A percentile compares a stretch with the other conserved stretches of the same genome.
These are phyloP conservation scores for Pouteria glomerata DNA, from an alignment of 148 eudicot genomes.

Conservation along the genomic window DNA sequence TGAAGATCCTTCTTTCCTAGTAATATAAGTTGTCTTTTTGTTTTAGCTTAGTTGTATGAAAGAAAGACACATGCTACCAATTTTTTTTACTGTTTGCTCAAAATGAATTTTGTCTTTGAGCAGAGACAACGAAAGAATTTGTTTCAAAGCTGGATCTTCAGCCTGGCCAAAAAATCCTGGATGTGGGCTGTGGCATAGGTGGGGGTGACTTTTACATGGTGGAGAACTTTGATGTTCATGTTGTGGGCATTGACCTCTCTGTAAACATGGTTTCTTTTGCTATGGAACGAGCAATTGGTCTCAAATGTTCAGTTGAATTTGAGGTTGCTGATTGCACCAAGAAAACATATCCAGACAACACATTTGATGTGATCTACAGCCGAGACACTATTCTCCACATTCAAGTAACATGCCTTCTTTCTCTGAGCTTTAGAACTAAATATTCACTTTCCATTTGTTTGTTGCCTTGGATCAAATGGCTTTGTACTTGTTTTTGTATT, in stretches of 20 bases:
- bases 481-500: neutral
- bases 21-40: neutral
- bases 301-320: constrained; percentile 81
- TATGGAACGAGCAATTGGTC: constrained; percentile 88
- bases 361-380: constrained; percentile 93
- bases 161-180: constrained; percentile 93
- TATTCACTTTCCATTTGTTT: neutral
- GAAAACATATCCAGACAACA: constrained; percentile 69
- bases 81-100: neutral
- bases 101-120: constrained; percentile 6
- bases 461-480: neutral
- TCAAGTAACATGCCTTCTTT: constrained; percentile 47
- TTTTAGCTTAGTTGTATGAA: neutral
- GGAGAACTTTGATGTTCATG: constrained; percentile 79
- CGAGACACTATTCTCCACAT: constrained; percentile 99
- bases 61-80: neutral
- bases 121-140: constrained; percentile 97
- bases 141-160: constrained; percentile 72
- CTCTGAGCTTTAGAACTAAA: neutral
- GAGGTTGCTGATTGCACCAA: constrained; percentile 98
- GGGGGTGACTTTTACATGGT: constrained; percentile 99
- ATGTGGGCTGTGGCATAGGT: constrained; percentile 98
- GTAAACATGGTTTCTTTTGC: constrained; percentile 92
- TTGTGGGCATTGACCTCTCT: constrained; percentile 92
- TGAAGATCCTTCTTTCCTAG: neutral